Evolutionary conservation across 2,329 filamentous ascomycete genomes (phyloP), one percentile per base, ranked within the genome.

Genomic region (Fusarium vanettenii): DNA sequence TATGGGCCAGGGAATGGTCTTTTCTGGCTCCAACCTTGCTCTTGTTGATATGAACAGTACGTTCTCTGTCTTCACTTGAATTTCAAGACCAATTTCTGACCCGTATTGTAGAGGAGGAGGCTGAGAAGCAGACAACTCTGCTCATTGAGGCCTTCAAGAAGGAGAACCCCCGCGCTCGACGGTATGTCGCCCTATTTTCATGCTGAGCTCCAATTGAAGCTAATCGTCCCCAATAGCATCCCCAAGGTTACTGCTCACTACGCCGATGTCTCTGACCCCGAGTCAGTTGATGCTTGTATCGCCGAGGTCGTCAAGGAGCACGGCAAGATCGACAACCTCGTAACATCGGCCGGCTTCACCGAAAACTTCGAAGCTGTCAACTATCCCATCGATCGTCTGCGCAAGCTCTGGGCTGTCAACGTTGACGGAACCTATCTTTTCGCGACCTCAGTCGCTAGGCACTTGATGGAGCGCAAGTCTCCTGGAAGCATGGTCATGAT

Each of bases 291-390:
- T 67, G 84, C 87, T 35, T 93, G 93, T 77, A 88, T 98, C 76
- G 86, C 87, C 41, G 92, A 95, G 70, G 89, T 84, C 37, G 72
- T 84, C 41, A 72, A 79, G 57, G 76, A 79, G 31, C 95, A 98
- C 82, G 92, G 92, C 84, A 93, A 93, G 83, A 95, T 98, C 78
- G 95, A 98, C 85, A 92, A 94, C 84, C 89, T 98, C 29, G 95
- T 98, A 79, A 98, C 96, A 29, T 97, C 95, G n/a, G 96, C 96
- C 60, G 96, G 96, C 55, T 98, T 98, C 86, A 97, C 94, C 16
- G 96, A 98, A 87, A 98, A 98, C 87, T 97, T 95, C 80, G 93
- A 97, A 79, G 96, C 96, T 56, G 93, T 95, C 79, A 92, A 92
- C 76, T 98, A 98, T 85, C 95, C 95, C 1, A 91, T 95, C 77